Evolutionary conservation across 768 basidiomycete species (phyloP), one percentile per base, ranked within the genome.

Genomic region (Xanthoconium purpureum): DNA sequence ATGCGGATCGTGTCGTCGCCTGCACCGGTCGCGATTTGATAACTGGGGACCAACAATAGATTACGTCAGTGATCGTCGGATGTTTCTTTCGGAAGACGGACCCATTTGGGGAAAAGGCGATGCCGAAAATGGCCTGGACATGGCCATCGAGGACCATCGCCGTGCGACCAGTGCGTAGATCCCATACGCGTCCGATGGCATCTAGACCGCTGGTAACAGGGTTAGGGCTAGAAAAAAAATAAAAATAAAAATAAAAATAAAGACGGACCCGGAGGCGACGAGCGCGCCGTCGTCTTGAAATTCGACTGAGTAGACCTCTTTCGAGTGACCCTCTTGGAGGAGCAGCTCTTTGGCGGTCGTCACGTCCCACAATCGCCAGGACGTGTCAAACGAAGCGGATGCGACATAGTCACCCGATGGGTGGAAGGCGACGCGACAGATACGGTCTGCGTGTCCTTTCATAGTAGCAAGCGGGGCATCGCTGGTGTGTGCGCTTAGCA

Each of bases 131-230:
- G 58, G 91, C 88, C 72, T 96, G 87, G 3, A 95, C 89, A 61
- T 99, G 97, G 1, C 97, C 97, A 60, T 98, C 96, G 36, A 99
- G 83, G 5, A 98, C 94, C 94, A 98, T 97, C 0, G 94, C 94
- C 2, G 96, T 98, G 65, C 91, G 79, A 8, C 97, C 97, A 14
- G 94, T 95, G 46, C 97, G 84, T 18, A 96, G 70, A 73, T 99
- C 97, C 97, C 97, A 99, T 5, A 98, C 89, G 33, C 97, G 87
- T 1, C 94, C 97, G 65, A 98, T 94, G 2, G 94, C 95, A 66
- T 99, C 97, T 24, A 98, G 81, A 20, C 97, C 97, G 33, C 95
- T 98, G 62, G 18, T 51, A 18, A 30, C 18, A 32, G 29, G 5
- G 54, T 66, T 36, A 39, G 40, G 15, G 36, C 55, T 44, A 43